Evolutionary conservation across 2,329 filamentous ascomycete species (phyloP), one percentile per base, ranked within the genome.

Genomic region (Paracorniculantispora psalliotae): DNA sequence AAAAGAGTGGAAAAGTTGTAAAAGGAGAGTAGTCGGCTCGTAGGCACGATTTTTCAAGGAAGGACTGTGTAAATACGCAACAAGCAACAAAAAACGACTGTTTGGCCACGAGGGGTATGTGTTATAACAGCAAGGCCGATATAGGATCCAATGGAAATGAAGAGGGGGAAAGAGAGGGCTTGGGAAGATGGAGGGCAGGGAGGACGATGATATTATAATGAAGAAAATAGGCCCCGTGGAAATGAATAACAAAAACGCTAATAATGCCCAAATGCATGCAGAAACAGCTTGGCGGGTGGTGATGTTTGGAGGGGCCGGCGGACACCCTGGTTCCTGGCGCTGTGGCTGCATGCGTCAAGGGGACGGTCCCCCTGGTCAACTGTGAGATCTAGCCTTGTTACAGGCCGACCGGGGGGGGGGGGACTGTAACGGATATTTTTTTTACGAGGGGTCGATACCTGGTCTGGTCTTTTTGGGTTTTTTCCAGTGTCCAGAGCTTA

Each of bases 1-100:
- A 71, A 67, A 69, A 70, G 68, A 72, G 72, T 71, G 69, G 70
- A 71, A 72, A 71, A 70, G 70, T 65, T 66, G 67, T 66, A 65
- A 59, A 67, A 63, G 56, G 54, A 65, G 57, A 41, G 46, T 57
- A 43, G n/a, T n/a, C n/a, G 17, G 54, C 54, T 25, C 54, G 54
- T 57, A 30, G 21, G 46, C 46, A 63, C 58, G 64, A 70, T 66
- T n/a, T n/a, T n/a, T n/a, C 66, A 68, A 66, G 66, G 65, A 63
- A 68, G 54, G 54, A 57, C 30, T 49, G 54, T n/a, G 44, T 57
- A 43, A n/a, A 57, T 50, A 52, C 48, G 57, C 48, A 51, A 53
- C 48, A 59, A 47, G 39, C 47, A 46, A 46, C n/a, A 43, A 47
- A 46, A 25, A 46, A 37, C 41, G 26, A 46, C 56, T 50, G 39